phyloP scores from a whole-genome alignment of 148 eudicot genomes.

The Vaccinium macrocarpon region DNA sequence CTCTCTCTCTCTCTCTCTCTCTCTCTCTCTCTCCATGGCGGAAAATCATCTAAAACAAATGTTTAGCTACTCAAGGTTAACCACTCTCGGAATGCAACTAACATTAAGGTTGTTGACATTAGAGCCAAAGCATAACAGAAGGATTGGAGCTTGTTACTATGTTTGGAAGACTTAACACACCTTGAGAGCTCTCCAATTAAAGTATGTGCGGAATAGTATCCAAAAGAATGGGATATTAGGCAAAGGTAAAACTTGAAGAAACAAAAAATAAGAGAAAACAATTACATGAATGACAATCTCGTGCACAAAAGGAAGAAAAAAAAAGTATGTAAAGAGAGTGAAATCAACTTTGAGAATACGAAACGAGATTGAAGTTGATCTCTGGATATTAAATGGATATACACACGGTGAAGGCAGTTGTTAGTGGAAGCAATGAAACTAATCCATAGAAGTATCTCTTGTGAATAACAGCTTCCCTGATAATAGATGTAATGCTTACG shows the following conservation, averaged over 20 bases:
- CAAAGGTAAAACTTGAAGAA: slow-evolving; percentile 77
- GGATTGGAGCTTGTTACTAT: not conserved
- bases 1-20: too few relatives aligned
- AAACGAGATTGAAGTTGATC: not conserved
- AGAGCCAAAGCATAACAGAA: not conserved
- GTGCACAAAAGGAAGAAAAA: not conserved
- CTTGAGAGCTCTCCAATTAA: slow-evolving; percentile 97
- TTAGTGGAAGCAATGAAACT: slow-evolving; percentile 73
- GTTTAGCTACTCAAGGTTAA: not conserved
- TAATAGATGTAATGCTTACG: slow-evolving; percentile 2
- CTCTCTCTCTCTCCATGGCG: too few relatives aligned
- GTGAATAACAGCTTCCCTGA: slow-evolving; percentile 85
- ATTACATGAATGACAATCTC: not conserved
- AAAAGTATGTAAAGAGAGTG: not conserved
- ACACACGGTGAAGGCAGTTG: slow-evolving; percentile 62
- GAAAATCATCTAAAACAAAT: not conserved
- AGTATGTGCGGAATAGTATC: slow-evolving; percentile 85
- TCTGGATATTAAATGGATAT: slow-evolving; percentile 6
- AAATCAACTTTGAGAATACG: not conserved
- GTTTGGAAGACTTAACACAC: slow-evolving; percentile 34
- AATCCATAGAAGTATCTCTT: slow-evolving; percentile 88
- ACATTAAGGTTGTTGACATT: not conserved
- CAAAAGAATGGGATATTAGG: slow-evolving; percentile 99
- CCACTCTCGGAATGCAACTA: not conserved
- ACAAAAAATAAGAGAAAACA: not conserved